Conservation (phyloP, 2,329 filamentous ascomycete genomes). For the Xylariaceae sp. region DNA sequence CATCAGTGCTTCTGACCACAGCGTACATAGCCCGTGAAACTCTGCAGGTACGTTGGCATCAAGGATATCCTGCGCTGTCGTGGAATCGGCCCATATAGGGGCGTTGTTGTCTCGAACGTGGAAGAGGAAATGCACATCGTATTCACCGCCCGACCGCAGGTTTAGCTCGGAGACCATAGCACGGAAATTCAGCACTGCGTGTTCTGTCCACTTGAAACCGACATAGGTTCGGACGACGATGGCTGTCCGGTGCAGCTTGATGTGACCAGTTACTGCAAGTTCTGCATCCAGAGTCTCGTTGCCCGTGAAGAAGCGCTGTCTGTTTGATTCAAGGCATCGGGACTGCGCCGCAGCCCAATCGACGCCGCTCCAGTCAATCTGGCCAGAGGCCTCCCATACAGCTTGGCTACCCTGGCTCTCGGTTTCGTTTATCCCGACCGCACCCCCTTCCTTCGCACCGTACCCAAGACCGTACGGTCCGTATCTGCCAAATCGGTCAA, state of each 20-base stretch:
- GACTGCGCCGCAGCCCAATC: slow-evolving; percentile 53
- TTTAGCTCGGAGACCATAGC: slow-evolving; percentile 75
- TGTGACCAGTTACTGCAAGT: slow-evolving; percentile 19
- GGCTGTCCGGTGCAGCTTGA: slow-evolving; percentile 58
- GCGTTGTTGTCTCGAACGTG: slow-evolving; percentile 76
- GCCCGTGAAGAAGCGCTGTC: slow-evolving; percentile 52
- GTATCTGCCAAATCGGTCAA: slow-evolving; percentile 78
- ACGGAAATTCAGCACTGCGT: slow-evolving; percentile 74
- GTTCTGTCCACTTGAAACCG: slow-evolving; percentile 71
- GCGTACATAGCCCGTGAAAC: slow-evolving; percentile 72
- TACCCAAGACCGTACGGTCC: slow-evolving; percentile 88
- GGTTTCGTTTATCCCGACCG: slow-evolving; percentile 64
- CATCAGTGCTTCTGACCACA: slow-evolving; percentile 87
- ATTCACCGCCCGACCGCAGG: slow-evolving; percentile 74
- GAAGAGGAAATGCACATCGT: slow-evolving; percentile 74
- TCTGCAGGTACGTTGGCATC: slow-evolving; percentile 61
- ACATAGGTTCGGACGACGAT: slow-evolving; percentile 76
- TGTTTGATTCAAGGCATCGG: slow-evolving; percentile 54
- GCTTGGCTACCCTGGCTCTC: slow-evolving; percentile 62
- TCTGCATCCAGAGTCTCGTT: slow-evolving; percentile 32
- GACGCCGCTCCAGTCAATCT: slow-evolving; percentile 50
- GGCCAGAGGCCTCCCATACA: slow-evolving; percentile 50
- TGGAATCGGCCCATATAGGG: slow-evolving; percentile 76
- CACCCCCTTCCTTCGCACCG: slow-evolving; percentile 63
- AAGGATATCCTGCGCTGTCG: slow-evolving; percentile 66